Evolutionary conservation across 2,329 filamentous ascomycete species (phyloP), one percentile per base, ranked within the genome.

Genomic region (Cladosporium sp.): DNA sequence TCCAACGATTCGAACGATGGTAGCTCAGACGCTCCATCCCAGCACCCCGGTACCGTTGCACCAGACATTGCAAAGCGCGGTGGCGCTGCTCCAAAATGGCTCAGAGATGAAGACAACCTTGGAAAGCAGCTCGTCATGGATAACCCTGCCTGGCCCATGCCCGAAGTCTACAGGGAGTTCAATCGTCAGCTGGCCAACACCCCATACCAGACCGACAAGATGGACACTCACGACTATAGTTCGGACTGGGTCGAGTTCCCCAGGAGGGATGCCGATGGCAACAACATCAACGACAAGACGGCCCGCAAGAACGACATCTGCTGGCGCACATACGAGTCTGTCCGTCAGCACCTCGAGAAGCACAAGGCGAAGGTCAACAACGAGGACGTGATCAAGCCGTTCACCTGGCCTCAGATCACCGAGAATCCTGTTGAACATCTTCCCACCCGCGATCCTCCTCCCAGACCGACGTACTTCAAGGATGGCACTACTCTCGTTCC

Each of bases 11-110:
- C 59, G 4, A 28, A 59, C 8, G 34, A 32, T 12, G n/a, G 26
- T 0, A 6, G 18, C 8, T 41, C 55, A n/a, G 57, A 15, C 6
- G 34, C 21, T 47, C 38, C 38, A 8, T 8, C 34, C 4, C 34
- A 36, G 10, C 34, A 36, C 8, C 11, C 21, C 4, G 38, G 15
- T 1, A 18, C 47, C 7, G 32, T 41, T 4, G 59, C 59, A 24
- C 61, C 61, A 30, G 28, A 47, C 18, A 47, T 21, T 3, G 44
- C 21, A 7, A 57, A 57, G 26, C 34, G 10, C 7, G 61, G 61
- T 34, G 61, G 51, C 12, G 61, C 51, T n/a, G 61, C 61, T 4
- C 26, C 51, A 2, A 47, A 38, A 28, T 64, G 61, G 61, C 61
- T 64, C 4, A 26, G 24, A n/a, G 61, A 64, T 15, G 61, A 64